These are phyloP conservation scores for Kwoniella botswanensis DNA, from an alignment of 768 basidiomycete species.

Conservation along the genomic window DNA sequence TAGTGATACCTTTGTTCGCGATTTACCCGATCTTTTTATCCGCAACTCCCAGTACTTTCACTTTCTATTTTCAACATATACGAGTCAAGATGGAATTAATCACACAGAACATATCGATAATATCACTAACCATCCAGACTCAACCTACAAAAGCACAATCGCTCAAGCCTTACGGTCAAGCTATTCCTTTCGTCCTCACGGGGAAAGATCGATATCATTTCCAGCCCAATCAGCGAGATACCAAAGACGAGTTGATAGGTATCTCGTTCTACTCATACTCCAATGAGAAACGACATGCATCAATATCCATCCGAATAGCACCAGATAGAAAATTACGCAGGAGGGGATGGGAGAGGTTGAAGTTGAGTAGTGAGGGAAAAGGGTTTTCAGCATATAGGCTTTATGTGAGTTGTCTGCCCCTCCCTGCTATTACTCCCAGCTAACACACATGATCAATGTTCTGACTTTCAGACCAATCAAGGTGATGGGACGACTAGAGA, in stretches of 20 bases:
- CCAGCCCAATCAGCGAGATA: neutral
- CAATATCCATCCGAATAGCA: neutral
- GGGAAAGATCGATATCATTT: neutral
- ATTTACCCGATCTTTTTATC: neutral
- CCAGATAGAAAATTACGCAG: neutral
- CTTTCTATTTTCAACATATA: neutral
- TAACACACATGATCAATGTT: neutral
- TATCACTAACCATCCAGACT: neutral
- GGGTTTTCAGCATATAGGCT: conserved; percentile 11
- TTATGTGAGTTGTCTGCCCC: conserved; percentile 12
- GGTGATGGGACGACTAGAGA: neutral
- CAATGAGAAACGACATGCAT: neutral
- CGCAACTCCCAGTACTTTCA: neutral
- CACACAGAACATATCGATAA: neutral
- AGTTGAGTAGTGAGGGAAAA: neutral
- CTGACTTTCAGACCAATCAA: neutral
- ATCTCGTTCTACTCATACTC: neutral
- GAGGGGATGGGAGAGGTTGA: conserved; percentile 22
- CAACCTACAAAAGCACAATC: neutral
- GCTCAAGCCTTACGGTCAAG: neutral
- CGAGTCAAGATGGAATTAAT: neutral
- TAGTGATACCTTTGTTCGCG: neutral
- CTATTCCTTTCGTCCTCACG: neutral
- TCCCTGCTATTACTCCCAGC: neutral
- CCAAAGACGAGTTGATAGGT: neutral